These are phyloP conservation scores for Lachnellula hyalina DNA, from an alignment of 2,329 filamentous ascomycete species.

Conservation along the genomic window DNA sequence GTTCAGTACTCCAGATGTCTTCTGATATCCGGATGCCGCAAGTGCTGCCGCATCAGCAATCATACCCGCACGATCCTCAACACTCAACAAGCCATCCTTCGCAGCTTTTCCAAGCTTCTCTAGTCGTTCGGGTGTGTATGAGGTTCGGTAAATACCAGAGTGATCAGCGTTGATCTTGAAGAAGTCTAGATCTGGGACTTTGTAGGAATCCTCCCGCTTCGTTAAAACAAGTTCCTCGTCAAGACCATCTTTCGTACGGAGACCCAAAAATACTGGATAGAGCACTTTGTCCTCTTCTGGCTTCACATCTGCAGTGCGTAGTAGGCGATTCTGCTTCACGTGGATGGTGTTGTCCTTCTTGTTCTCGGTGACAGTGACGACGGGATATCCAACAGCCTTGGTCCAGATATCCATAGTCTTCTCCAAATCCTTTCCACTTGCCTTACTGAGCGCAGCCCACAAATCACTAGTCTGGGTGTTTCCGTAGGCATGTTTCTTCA, in stretches of 20 bases:
- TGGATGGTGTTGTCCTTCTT: conserved; percentile 66
- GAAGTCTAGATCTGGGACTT: conserved; percentile 75
- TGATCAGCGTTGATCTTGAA: conserved; percentile 97
- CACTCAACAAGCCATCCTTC: conserved; percentile 70
- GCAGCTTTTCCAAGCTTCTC: conserved; percentile 84
- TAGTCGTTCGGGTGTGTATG: conserved; percentile 77
- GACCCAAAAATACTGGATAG: conserved; percentile 83
- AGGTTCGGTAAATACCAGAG: conserved; percentile 85
- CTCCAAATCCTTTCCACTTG: conserved; percentile 85
- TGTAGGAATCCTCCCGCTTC: conserved; percentile 70
- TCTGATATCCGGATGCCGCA: conserved; percentile 85
- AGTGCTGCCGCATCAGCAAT: conserved; percentile 88
- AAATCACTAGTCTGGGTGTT: conserved; percentile 90
- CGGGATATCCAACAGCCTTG: conserved; percentile 90
- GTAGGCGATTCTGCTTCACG: conserved; percentile 91
- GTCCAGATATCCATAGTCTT: conserved; percentile 95
- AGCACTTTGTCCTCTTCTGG: conserved; percentile 85
- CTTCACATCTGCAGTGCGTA: conserved; percentile 87
- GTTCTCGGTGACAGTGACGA: conserved; percentile 79
- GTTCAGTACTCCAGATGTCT: conserved; percentile 82
- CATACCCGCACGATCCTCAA: conserved; percentile 92
- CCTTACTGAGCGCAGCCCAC: conserved; percentile 81
- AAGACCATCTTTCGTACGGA: conserved; percentile 78
- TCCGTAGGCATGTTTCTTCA: conserved; percentile 94
- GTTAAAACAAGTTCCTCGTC: conserved; percentile 68